phyloP scores from a whole-genome alignment of 148 eudicot species.

The Vaccinium vitisidaea region DNA sequence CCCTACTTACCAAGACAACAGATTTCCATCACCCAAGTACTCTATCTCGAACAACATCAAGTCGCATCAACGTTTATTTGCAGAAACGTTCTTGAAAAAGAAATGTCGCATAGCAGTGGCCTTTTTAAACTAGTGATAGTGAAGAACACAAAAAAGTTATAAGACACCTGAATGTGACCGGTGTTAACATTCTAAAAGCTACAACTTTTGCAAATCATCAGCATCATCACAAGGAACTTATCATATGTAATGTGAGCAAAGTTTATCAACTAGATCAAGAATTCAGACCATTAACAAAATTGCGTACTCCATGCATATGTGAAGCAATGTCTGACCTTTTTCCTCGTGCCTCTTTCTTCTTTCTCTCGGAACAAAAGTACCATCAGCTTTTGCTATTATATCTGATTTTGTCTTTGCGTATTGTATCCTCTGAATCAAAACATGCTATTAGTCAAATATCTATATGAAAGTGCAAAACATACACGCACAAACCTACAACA shows the following conservation, averaged over 20 bases:
- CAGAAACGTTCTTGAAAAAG: background rate
- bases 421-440: conserved; percentile 72
- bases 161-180: background rate
- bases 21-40: no score
- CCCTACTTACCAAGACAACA: background rate
- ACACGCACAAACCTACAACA: background rate
- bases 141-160: background rate
- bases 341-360: conserved; percentile 87
- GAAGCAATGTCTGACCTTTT: conserved; percentile 49
- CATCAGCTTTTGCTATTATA: conserved; percentile 89
- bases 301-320: background rate
- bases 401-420: conserved; percentile 92
- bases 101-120: background rate
- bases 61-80: background rate
- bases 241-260: background rate
- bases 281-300: background rate
- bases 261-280: background rate
- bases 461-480: background rate
- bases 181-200: background rate
- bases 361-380: conserved; percentile 86
- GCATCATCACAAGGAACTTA: background rate
- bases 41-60: background rate
- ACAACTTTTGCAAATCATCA: background rate
- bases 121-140: background rate
- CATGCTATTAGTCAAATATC: conserved; percentile 7